Percentiles rank a stretch among this genome's conserved stretches.
These are phyloP conservation scores for Schrenkiella parvula DNA, from an alignment of 345 rosid genomes.

Conservation along the genomic window DNA sequence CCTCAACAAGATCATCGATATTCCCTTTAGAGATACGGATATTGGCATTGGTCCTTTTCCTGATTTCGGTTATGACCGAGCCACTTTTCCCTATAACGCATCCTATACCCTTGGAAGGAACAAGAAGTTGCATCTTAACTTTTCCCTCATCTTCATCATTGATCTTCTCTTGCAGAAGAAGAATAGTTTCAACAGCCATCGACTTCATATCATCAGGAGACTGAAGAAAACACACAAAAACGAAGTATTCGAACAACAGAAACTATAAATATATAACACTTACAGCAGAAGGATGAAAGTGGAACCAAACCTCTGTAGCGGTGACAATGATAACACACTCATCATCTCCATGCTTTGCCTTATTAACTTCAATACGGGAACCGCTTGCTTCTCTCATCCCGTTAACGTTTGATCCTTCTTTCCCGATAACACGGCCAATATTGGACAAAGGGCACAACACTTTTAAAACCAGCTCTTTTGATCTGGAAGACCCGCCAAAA, in stretches of 20 bases:
- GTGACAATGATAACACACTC: background rate
- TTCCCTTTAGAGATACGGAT: background rate
- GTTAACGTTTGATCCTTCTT: background rate
- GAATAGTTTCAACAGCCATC: background rate
- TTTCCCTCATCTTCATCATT: background rate
- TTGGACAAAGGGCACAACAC: background rate
- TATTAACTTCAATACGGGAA: background rate
- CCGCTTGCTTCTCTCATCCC: background rate
- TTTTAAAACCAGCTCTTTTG: background rate
- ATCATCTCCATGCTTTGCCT: background rate
- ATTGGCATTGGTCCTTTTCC: background rate
- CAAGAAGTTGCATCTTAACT: background rate
- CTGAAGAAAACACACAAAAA: background rate
- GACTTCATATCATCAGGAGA: background rate
- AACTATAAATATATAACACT: background rate
- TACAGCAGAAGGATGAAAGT: background rate
- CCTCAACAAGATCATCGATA: background rate
- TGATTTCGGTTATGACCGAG: background rate
- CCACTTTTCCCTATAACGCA: background rate
- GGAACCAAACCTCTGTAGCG: background rate
- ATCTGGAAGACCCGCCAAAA: background rate
- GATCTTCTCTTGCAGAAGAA: slow-evolving; percentile 5
- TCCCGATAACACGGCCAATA: background rate
- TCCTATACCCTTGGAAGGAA: background rate
- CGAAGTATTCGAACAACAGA: background rate